Percentiles rank a stretch among this genome's conserved stretches.
Evolutionary conservation across 202 grass and related monocot genomes (phyloP).

Genomic region (Schoenoplectus triqueter): DNA sequence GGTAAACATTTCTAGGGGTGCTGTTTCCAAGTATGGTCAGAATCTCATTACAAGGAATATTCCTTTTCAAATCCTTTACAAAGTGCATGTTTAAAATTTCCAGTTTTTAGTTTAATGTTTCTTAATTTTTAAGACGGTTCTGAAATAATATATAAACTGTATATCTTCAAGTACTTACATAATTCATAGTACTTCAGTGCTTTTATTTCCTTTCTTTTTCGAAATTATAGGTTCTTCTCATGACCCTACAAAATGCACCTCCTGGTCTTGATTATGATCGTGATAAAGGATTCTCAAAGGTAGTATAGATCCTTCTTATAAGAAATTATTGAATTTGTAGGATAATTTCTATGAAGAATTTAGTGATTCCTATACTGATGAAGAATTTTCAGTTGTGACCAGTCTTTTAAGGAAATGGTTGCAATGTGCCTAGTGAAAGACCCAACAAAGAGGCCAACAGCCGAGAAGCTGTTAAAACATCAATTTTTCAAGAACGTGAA

Average conservation of each 20-base stretch:
- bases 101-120: neutral
- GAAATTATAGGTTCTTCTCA: slow-evolving; percentile 85
- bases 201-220: slow-evolving; percentile 16
- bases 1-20: slow-evolving; percentile 42
- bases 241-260: slow-evolving; percentile 99
- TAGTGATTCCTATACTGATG: slow-evolving; percentile 57
- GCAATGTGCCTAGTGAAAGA: slow-evolving; percentile 99
- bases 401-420: slow-evolving; percentile 99
- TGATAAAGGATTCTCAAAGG: slow-evolving; percentile 97
- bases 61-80: neutral
- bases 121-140: neutral
- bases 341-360: slow-evolving; percentile 26
- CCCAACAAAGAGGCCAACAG: slow-evolving; percentile 97
- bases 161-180: neutral
- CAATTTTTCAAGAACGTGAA: slow-evolving; percentile 97
- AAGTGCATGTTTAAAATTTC: neutral
- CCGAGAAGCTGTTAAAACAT: slow-evolving; percentile 93
- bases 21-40: neutral
- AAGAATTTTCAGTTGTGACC: slow-evolving; percentile 72
- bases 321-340: slow-evolving; percentile 38
- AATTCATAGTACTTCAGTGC: neutral
- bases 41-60: slow-evolving; percentile 12
- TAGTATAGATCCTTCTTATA: slow-evolving; percentile 70
- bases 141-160: neutral
- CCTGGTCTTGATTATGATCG: slow-evolving; percentile 99